These are phyloP conservation scores for Chimonanthus praecox DNA, from an alignment of 164 flowering plant genomes.

Conservation along the genomic window DNA sequence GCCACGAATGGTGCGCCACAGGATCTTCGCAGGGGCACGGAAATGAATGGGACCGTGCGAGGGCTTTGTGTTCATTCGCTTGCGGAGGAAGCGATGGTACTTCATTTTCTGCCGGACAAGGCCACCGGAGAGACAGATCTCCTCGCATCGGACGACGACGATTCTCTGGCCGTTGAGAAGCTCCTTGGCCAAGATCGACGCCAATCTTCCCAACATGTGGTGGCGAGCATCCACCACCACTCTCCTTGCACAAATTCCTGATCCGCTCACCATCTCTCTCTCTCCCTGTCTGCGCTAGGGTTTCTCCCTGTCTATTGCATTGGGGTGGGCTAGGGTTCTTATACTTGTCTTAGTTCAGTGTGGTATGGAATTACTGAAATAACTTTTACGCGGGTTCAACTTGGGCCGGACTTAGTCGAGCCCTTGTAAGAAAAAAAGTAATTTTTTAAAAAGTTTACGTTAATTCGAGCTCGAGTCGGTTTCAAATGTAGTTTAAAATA, in stretches of 20 bases:
- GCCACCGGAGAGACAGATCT: constrained; percentile 84
- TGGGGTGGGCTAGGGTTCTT: too few species aligned
- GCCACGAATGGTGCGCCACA: constrained; percentile 88
- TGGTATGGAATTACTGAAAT: too few species aligned
- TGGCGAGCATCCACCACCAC: constrained; percentile 83
- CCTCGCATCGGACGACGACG: constrained; percentile 79
- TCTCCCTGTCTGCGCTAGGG: constrained; percentile 7
- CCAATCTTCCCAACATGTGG: constrained; percentile 84
- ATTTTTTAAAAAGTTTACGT: too few species aligned
- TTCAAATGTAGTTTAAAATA: too few species aligned
- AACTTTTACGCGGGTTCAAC: too few species aligned
- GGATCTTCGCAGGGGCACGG: constrained; percentile 83
- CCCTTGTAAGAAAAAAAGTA: too few species aligned
- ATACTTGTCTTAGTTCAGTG: too few species aligned
- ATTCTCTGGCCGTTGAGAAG: constrained; percentile 75
- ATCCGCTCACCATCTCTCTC: constrained; percentile 72
- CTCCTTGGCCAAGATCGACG: constrained; percentile 80
- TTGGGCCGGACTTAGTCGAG: too few species aligned
- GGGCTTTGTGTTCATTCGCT: constrained; percentile 91
- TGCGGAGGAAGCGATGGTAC: constrained; percentile 66
- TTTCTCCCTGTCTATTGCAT: too few species aligned
- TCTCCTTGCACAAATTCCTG: constrained; percentile 61
- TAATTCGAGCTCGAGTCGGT: too few species aligned
- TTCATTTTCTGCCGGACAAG: constrained; percentile 90
- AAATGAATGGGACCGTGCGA: constrained; percentile 93